phyloP scores from a whole-genome alignment of 345 rosid species.

The Eucalyptus camaldulensis region DNA sequence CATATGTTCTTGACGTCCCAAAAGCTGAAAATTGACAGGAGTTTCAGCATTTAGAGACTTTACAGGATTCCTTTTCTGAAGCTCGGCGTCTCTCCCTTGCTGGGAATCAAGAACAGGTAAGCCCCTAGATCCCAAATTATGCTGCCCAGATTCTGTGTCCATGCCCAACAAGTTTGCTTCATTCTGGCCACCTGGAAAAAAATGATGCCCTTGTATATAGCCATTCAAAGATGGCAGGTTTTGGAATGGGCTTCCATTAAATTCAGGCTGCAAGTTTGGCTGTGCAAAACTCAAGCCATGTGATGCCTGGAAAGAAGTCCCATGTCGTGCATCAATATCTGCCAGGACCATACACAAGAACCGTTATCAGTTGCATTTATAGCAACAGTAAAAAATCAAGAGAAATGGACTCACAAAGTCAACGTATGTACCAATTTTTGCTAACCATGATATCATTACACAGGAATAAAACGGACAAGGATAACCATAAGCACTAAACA shows the following conservation, averaged over 20 bases:
- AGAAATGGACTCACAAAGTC: neutral
- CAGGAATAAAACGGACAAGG: neutral
- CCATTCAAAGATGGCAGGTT: conserved; percentile 7
- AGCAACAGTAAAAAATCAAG: neutral
- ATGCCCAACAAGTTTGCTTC: neutral
- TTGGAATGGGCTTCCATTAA: conserved; percentile 1
- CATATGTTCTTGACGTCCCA: conserved; percentile 25
- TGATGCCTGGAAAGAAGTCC: conserved; percentile 3
- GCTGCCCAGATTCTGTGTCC: neutral
- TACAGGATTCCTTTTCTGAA: conserved; percentile 2
- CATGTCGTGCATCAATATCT: conserved; percentile 8
- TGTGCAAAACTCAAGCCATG: neutral
- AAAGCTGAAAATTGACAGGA: conserved; percentile 18
- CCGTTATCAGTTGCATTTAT: neutral
- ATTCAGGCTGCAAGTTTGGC: conserved; percentile 9
- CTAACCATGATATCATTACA: neutral
- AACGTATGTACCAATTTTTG: neutral
- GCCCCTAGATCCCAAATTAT: neutral
- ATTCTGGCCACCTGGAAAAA: neutral
- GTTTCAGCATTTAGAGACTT: conserved; percentile 7
- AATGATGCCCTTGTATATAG: conserved; percentile 1
- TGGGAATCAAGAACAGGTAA: neutral
- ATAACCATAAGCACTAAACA: neutral
- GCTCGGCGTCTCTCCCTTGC: neutral
- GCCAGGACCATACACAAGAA: neutral